Conservation (phyloP, 208 protist genomes). For the Tritrichomonas musculus region DNA sequence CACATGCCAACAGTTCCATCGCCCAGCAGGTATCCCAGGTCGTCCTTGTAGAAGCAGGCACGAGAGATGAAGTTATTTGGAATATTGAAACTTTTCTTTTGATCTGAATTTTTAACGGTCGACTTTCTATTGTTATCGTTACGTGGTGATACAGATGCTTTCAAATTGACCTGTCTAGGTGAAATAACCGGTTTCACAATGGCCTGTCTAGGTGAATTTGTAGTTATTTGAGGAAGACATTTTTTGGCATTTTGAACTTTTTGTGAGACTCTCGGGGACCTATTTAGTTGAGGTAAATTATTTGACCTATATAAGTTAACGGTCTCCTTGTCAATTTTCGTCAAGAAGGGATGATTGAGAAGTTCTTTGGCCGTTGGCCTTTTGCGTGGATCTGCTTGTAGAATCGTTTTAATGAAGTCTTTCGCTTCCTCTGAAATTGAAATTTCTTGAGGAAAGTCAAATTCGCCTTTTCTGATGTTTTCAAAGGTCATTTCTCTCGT, state of each 20-base stretch:
- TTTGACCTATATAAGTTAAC: too few relatives aligned
- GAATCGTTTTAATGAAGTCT: slow-evolving; percentile 71
- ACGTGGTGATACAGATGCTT: too few relatives aligned
- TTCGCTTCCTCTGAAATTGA: slow-evolving; percentile 62
- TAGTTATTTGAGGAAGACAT: too few relatives aligned
- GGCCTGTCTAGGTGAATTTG: too few relatives aligned
- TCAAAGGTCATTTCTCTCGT: slow-evolving; percentile 89
- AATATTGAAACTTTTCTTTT: slow-evolving; percentile 67
- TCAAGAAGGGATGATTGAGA: slow-evolving; percentile 72
- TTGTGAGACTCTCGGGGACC: too few relatives aligned
- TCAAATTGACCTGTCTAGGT: too few relatives aligned
- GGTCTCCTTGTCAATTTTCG: too few relatives aligned
- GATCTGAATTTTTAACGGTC: too few relatives aligned
- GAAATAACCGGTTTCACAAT: too few relatives aligned
- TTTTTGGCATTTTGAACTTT: background rate
- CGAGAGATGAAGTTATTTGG: slow-evolving; percentile 50
- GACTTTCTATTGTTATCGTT: too few relatives aligned
- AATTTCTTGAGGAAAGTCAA: slow-evolving; percentile 71
- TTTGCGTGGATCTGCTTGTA: slow-evolving; percentile 61
- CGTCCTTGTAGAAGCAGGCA: slow-evolving; percentile 59
- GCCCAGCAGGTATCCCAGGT: slow-evolving; percentile 80
- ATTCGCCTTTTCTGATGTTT: slow-evolving; percentile 75
- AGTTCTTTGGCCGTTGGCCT: slow-evolving; percentile 72
- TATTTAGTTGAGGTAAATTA: too few relatives aligned
- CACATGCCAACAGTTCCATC: slow-evolving; percentile 78